Percentiles rank a stretch among this genome's conserved stretches.
Evolutionary conservation across 2,329 filamentous ascomycete genomes (phyloP).

Genomic region (Aspergillus niger): DNA sequence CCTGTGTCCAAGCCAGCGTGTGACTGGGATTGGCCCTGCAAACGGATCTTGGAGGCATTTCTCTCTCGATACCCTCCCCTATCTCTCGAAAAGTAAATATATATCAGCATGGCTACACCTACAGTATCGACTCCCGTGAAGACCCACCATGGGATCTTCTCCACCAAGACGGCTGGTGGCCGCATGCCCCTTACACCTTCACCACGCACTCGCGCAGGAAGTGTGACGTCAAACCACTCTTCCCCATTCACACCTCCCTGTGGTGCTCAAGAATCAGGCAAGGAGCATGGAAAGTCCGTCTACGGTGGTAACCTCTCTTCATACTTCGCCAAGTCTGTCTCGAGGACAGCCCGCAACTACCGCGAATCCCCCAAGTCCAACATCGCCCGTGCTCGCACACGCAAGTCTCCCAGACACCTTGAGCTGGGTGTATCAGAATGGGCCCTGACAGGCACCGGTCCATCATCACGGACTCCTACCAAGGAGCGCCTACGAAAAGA

Average conservation of each 20-base stretch:
- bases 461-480: constrained; percentile 59
- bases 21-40: constrained; percentile 12
- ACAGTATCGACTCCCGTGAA: constrained; percentile 88
- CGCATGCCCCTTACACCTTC: constrained; percentile 94
- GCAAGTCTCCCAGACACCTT: constrained; percentile 75
- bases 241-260: constrained; percentile 77
- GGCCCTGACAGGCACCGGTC: constrained; percentile 80
- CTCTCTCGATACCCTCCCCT: constrained; percentile 3
- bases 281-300: constrained; percentile 66
- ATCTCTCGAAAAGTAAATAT: constrained; percentile 5
- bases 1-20: constrained; percentile 13
- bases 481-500: constrained; percentile 56
- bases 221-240: constrained; percentile 55
- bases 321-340: constrained; percentile 70
- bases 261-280: constrained; percentile 57
- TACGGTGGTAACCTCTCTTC: constrained; percentile 78
- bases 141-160: constrained; percentile 91
- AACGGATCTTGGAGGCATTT: constrained; percentile 29
- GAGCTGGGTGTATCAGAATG: constrained; percentile 94
- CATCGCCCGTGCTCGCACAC: constrained; percentile 4
- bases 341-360: constrained; percentile 54
- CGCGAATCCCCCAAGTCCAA: constrained; percentile 69
- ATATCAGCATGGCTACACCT: constrained; percentile 73
- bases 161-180: constrained; percentile 86
- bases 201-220: constrained; percentile 65